These are phyloP conservation scores for Ceraceosorus guamensis DNA, from an alignment of 1,284 basidiomycete species.

Conservation along the genomic window DNA sequence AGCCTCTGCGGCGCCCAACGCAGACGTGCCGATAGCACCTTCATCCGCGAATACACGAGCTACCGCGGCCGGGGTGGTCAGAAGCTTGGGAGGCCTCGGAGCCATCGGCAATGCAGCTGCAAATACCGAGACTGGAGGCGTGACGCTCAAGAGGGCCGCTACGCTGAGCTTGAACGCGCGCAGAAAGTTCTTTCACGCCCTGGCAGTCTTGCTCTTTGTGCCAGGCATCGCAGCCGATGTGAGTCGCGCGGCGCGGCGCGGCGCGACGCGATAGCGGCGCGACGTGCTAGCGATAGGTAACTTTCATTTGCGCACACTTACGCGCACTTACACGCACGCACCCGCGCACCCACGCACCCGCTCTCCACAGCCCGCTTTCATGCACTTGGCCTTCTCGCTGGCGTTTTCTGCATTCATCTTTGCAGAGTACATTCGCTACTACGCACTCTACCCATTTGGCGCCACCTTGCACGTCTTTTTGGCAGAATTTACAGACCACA, in stretches of 20 bases:
- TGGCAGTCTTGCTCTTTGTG: constrained; percentile 91
- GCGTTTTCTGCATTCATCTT: constrained; percentile 45
- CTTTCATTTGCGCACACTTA: no score
- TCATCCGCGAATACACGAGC: neutral
- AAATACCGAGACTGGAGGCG: constrained; percentile 21
- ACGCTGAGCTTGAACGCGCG: constrained; percentile 77
- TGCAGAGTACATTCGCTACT: constrained; percentile 61
- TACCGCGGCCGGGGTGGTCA: constrained; percentile 6
- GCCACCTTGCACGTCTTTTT: constrained; percentile 91
- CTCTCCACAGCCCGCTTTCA: constrained; percentile 74
- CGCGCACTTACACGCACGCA: no score
- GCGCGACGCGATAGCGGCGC: no score
- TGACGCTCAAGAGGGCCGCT: constrained; percentile 27
- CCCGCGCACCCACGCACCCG: constrained; percentile 3
- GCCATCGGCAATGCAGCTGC: constrained; percentile 14
- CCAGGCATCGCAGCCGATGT: constrained; percentile 89
- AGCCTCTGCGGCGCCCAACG: neutral
- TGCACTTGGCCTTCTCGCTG: constrained; percentile 83
- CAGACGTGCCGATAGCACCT: constrained; percentile 2
- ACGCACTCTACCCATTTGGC: constrained; percentile 93
- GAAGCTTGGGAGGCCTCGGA: neutral
- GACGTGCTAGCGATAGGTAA: no score
- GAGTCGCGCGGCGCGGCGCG: no score
- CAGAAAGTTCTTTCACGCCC: constrained; percentile 91
- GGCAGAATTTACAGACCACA: constrained; percentile 85